These are phyloP conservation scores for Triticum turgidum DNA, from an alignment of 176 grass and related monocot species.

Conservation along the genomic window DNA sequence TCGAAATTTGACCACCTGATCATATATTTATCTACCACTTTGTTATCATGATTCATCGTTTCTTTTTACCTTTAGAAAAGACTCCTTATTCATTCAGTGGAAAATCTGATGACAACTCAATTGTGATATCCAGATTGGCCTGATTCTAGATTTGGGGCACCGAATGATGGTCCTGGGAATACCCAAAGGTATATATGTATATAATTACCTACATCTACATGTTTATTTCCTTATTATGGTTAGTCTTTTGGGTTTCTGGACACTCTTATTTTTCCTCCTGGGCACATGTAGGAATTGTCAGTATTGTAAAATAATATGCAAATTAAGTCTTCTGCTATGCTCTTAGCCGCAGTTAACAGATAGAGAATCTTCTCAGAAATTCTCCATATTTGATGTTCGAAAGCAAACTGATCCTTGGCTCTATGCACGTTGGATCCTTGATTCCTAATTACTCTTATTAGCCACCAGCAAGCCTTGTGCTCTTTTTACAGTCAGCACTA, in stretches of 20 bases:
- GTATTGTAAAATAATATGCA: neutral
- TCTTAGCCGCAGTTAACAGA: slow-evolving; percentile 41
- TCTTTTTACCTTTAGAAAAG: neutral
- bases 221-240: neutral
- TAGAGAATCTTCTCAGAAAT: slow-evolving; percentile 67
- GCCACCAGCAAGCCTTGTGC: slow-evolving; percentile 33
- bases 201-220: neutral
- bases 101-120: slow-evolving; percentile 22
- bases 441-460: neutral
- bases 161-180: slow-evolving; percentile 59
- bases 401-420: slow-evolving; percentile 3
- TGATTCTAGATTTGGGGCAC: slow-evolving; percentile 67
- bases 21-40: neutral
- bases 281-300: neutral
- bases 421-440: neutral
- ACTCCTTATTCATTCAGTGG: slow-evolving; percentile 8
- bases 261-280: neutral
- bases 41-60: neutral
- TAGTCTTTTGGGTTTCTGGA: neutral
- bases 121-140: slow-evolving; percentile 68
- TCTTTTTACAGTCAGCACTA: neutral
- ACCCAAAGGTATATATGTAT: slow-evolving; percentile 64
- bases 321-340: slow-evolving; percentile 28
- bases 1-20: neutral
- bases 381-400: slow-evolving; percentile 51